Evolutionary conservation across 495 filamentous ascomycete genomes (phyloP), one percentile per base, ranked within the genome.

Genomic region (Viridothelium virens): DNA sequence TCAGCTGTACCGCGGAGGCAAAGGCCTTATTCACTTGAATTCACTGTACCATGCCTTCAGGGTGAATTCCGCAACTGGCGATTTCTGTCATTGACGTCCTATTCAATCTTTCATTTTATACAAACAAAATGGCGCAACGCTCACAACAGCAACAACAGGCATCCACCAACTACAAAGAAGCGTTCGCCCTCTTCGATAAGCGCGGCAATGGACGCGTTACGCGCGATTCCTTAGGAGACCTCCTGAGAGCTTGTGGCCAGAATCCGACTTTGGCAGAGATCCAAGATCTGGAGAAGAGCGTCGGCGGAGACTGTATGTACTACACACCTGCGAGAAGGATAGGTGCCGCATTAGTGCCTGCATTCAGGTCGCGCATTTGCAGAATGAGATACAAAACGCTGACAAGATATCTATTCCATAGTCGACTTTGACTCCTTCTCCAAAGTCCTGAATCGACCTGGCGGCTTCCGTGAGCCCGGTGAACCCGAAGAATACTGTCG

Each of bases 131-230:
- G 63, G 63, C 63, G 18, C 36, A 47, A 33, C 36, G 31, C 63
- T 65, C 66, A 65, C 63, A 56, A 65, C 53, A 59, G 53, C 31
- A 33, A 59, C 53, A 59, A 36, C 53, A 96, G 92, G 91, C 93
- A 80, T 92, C 90, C 64, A 97, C 94, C 76, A 97, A 98, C 86
- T 98, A 97, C 90, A 97, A 97, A 83, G 94, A 98, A 88, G 94
- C 94, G 68, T 98, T 98, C 83, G 91, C 91, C 62, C 91, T 98
- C 74, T 98, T 97, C 83, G 94, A 98, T 82, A 96, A 96, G 84
- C 92, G 94, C 73, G 94, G 95, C 73, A 93, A 88, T 74, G 91
- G 91, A 69, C 92, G 90, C 67, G 94, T 97, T 71, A 76, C 88
- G 10, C 83, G 91, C 76, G 89, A 92, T 65, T 89, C 87, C 64